These are phyloP conservation scores for Neofusicoccum ribis DNA, from an alignment of 2,329 filamentous ascomycete species.

Conservation along the genomic window DNA sequence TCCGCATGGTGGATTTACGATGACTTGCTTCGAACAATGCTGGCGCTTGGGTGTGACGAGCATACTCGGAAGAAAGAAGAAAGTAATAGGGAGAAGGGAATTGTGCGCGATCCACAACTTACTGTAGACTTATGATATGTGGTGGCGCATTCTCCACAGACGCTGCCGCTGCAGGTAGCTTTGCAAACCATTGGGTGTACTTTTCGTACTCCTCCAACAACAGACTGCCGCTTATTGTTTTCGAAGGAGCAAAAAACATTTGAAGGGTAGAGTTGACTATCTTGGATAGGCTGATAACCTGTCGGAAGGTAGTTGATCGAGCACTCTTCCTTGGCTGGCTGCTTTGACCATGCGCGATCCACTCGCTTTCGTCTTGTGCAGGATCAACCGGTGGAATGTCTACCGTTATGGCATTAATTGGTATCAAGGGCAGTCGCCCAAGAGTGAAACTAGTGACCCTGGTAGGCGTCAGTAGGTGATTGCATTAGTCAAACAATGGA, in stretches of 20 bases:
- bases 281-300: conserved; percentile 22
- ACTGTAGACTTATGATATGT: conserved; percentile 25
- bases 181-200: conserved; percentile 21
- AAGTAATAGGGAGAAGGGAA: background rate
- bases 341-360: conserved; percentile 21
- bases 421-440: conserved; percentile 24
- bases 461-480: background rate
- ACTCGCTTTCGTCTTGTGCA: conserved; percentile 20
- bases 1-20: no score
- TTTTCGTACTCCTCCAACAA: conserved; percentile 24
- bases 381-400: conserved; percentile 22
- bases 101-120: conserved; percentile 13
- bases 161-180: conserved; percentile 19
- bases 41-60: background rate
- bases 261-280: conserved; percentile 26
- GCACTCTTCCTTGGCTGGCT: conserved; percentile 11
- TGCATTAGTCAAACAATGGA: background rate
- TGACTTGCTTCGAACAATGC: no score
- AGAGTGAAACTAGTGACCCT: conserved; percentile 26
- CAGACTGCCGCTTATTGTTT: conserved; percentile 22
- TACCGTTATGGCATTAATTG: conserved; percentile 23
- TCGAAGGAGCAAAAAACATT: conserved; percentile 25
- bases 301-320: conserved; percentile 23
- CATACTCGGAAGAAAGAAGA: background rate
- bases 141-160: conserved; percentile 22